phyloP scores from a whole-genome alignment of 2,329 filamentous ascomycete species.

The Hypomyces perniciosus region DNA sequence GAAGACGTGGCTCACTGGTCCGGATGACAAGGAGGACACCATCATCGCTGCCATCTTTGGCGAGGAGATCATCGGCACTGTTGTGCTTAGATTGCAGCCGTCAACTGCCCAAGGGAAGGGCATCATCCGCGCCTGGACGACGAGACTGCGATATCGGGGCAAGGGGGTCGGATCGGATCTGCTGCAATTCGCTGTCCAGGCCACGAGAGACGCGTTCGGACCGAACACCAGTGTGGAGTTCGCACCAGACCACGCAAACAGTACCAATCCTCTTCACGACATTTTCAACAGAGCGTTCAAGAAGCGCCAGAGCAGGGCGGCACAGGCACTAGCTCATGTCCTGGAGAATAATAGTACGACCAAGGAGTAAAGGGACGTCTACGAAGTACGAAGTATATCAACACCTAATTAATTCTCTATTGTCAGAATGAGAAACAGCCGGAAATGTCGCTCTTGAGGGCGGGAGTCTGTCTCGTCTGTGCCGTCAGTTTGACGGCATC shows the following conservation, averaged over 20 bases:
- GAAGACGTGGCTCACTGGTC: conserved; percentile 47
- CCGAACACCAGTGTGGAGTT: conserved; percentile 59
- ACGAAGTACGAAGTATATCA: neutral
- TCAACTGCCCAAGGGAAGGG: conserved; percentile 47
- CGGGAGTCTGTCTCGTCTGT: too few species aligned
- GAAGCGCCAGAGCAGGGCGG: conserved; percentile 48
- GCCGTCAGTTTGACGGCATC: too few species aligned
- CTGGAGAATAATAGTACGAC: conserved; percentile 14
- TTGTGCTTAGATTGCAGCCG: conserved; percentile 58
- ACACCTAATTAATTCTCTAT: neutral
- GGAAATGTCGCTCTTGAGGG: too few species aligned
- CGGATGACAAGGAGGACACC: conserved; percentile 40
- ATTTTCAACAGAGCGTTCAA: conserved; percentile 55
- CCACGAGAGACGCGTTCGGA: conserved; percentile 59
- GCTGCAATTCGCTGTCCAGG: conserved; percentile 62
- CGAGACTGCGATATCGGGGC: conserved; percentile 60
- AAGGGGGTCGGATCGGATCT: conserved; percentile 67
- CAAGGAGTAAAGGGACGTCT: neutral
- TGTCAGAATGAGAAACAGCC: too few species aligned
- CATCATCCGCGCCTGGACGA: conserved; percentile 75
- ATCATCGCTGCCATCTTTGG: conserved; percentile 61
- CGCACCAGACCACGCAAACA: conserved; percentile 71
- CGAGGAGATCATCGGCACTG: conserved; percentile 59
- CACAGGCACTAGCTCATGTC: conserved; percentile 34
- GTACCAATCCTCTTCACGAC: conserved; percentile 49